A percentile compares a stretch with the other conserved stretches of the same genome.
These are phyloP conservation scores for Microbotryum intermedium DNA, from an alignment of 1,284 basidiomycete genomes.

Conservation along the genomic window DNA sequence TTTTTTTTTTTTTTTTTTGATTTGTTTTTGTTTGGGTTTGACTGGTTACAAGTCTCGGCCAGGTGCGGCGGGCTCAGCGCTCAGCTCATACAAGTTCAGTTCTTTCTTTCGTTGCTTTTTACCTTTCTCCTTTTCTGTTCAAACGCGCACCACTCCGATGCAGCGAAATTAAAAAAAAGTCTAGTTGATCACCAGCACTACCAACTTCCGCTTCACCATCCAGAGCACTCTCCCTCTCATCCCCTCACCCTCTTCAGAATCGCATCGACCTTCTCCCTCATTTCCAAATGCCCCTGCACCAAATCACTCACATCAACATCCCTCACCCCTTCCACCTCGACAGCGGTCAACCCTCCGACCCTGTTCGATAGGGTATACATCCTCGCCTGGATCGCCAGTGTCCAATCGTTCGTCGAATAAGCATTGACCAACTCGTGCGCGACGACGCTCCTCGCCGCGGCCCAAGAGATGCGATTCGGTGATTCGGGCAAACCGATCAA, in stretches of 20 bases:
- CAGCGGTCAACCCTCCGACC: constrained; percentile 42
- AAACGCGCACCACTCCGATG: too few relatives aligned
- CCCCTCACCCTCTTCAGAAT: constrained; percentile 13
- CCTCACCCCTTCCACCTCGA: constrained; percentile 41
- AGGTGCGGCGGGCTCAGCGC: too few relatives aligned
- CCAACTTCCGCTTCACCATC: too few relatives aligned
- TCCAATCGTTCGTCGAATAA: constrained; percentile 44
- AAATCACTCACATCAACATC: constrained; percentile 42
- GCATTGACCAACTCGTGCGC: constrained; percentile 45
- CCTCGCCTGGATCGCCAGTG: constrained; percentile 47
- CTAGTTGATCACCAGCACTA: too few relatives aligned
- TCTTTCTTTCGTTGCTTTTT: too few relatives aligned
- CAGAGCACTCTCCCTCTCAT: too few relatives aligned
- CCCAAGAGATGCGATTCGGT: constrained; percentile 44
- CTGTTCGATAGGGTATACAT: constrained; percentile 43
- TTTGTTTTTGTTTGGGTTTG: too few relatives aligned
- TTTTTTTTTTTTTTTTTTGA: too few relatives aligned
- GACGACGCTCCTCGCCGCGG: constrained; percentile 42
- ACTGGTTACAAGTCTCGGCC: too few relatives aligned
- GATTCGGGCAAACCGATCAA: constrained; percentile 46
- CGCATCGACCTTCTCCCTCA: constrained; percentile 2
- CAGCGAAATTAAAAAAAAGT: too few relatives aligned
- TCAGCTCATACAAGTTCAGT: too few relatives aligned
- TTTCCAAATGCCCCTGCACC: constrained; percentile 10
- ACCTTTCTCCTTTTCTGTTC: too few relatives aligned